Conservation (phyloP, 305 asterid species). For the Nicotiana rustica region DNA sequence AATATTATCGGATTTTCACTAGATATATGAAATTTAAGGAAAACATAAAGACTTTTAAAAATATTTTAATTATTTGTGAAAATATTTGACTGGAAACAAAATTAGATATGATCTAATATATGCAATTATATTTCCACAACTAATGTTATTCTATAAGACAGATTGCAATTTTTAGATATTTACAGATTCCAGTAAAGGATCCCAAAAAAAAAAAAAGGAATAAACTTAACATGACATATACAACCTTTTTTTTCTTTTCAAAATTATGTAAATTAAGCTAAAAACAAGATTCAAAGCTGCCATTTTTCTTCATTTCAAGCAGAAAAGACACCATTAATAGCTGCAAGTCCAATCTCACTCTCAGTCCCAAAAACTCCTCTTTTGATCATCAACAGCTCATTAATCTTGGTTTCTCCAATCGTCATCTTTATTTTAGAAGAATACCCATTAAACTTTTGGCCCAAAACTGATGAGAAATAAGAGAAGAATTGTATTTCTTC, state of each 20-base stretch:
- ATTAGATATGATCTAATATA: too few species aligned
- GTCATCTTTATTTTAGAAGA: conserved; percentile 32
- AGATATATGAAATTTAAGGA: too few species aligned
- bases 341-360: conserved; percentile 41
- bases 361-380: conserved; percentile 35
- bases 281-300: background rate
- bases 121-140: too few species aligned
- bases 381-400: conserved; percentile 15
- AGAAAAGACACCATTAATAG: conserved; percentile 43
- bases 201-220: background rate
- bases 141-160: background rate
- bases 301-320: conserved; percentile 30
- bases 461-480: conserved; percentile 22
- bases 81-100: too few species aligned
- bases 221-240: background rate
- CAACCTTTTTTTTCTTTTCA: background rate
- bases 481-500: conserved; percentile 37
- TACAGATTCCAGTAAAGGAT: background rate
- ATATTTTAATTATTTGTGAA: too few species aligned
- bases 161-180: background rate
- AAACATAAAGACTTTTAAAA: too few species aligned
- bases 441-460: conserved; percentile 3
- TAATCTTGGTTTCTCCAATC: conserved; percentile 29
- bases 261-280: background rate
- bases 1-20: too few species aligned